Evolutionary conservation across 73 alveolate species (phyloP).

Genomic region (Paramecium sexaurelia): DNA sequence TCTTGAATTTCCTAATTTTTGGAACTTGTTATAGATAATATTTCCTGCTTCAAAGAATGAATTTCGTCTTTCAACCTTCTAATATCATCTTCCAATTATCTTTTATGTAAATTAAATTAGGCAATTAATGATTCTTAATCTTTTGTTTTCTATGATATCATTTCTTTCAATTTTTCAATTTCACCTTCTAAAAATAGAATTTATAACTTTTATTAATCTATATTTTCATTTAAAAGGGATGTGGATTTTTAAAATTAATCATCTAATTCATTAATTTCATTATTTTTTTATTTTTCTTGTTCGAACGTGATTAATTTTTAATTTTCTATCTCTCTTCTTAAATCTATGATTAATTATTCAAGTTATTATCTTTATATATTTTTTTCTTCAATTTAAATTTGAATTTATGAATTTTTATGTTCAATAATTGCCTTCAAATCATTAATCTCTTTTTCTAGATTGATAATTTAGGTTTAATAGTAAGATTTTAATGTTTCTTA

Average conservation of each 20-base stretch:
- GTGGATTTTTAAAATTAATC: slow-evolving; percentile 33
- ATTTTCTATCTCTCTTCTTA: slow-evolving; percentile 55
- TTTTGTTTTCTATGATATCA: slow-evolving; percentile 28
- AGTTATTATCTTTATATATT: neutral
- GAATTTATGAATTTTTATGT: slow-evolving; percentile 19
- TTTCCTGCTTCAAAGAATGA: slow-evolving; percentile 29
- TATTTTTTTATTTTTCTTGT: slow-evolving; percentile 30
- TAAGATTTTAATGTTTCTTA: slow-evolving; percentile 5
- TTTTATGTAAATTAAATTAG: neutral
- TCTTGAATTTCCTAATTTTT: slow-evolving; percentile 31
- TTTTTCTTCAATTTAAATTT: slow-evolving; percentile 29
- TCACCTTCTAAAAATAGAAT: slow-evolving; percentile 45
- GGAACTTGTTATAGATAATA: neutral
- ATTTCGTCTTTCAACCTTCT: slow-evolving; percentile 55
- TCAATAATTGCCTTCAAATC: slow-evolving; percentile 39
- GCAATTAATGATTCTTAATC: slow-evolving; percentile 41
- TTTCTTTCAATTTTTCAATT: slow-evolving; percentile 41
- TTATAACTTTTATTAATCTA: neutral
- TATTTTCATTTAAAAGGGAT: neutral
- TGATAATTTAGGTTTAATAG: neutral
- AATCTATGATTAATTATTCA: slow-evolving; percentile 7
- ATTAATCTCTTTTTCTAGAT: slow-evolving; percentile 33
- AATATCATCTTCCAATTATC: slow-evolving; percentile 45
- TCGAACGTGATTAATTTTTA: neutral
- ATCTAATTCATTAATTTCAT: slow-evolving; percentile 32